phyloP scores from a whole-genome alignment of 2,329 filamentous ascomycete genomes.

The Tolypocladium album region DNA sequence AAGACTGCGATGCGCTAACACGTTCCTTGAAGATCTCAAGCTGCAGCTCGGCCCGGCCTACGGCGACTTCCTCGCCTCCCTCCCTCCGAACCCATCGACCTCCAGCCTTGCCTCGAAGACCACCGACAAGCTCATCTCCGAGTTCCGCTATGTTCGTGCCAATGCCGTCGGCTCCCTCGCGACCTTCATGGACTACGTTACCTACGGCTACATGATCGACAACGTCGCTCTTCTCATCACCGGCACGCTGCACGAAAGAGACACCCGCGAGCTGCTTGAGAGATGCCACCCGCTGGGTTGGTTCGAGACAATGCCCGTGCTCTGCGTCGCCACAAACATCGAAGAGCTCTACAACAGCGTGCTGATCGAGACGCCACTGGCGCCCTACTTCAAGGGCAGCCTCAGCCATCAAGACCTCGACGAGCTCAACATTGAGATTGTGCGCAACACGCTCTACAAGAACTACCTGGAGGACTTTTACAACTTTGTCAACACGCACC shows the following conservation, averaged over 20 bases:
- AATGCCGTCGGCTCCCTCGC: constrained; percentile 86
- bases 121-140: constrained; percentile 94
- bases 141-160: constrained; percentile 92
- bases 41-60: constrained; percentile 94
- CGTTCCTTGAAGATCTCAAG: constrained; percentile 65
- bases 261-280: constrained; percentile 89
- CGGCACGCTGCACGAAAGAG: constrained; percentile 91
- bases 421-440: constrained; percentile 98
- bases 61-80: constrained; percentile 87
- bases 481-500: constrained; percentile 81
- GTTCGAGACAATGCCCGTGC: constrained; percentile 98
- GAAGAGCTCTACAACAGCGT: constrained; percentile 99
- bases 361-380: constrained; percentile 89
- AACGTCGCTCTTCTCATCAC: constrained; percentile 97
- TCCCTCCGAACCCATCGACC: constrained; percentile 94
- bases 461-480: constrained; percentile 99
- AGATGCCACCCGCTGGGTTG: constrained; percentile 94
- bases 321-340: constrained; percentile 96
- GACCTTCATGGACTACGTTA: constrained; percentile 96
- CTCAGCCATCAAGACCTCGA: constrained; percentile 94
- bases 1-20: background rate
- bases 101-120: constrained; percentile 90
- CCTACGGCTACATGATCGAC: constrained; percentile 99
- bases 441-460: constrained; percentile 97
- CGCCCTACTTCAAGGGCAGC: constrained; percentile 94